phyloP scores from a whole-genome alignment of 2,329 filamentous ascomycete genomes.

The Calonectria montana region DNA sequence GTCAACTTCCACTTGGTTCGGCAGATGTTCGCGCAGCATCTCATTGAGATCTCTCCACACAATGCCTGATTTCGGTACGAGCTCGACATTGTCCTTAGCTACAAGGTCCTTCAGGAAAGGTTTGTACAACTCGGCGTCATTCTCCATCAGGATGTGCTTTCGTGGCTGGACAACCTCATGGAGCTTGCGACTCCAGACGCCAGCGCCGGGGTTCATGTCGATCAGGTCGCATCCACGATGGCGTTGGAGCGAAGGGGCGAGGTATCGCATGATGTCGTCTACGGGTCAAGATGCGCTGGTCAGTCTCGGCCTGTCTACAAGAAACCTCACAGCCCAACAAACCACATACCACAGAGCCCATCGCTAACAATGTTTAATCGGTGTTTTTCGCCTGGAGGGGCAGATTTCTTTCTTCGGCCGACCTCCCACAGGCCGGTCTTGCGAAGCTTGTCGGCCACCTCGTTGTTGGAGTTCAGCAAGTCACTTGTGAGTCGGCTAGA shows the following conservation, averaged over 20 bases:
- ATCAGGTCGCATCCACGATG: conserved; percentile 86
- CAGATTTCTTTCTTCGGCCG: conserved; percentile 23
- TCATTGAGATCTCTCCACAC: conserved; percentile 68
- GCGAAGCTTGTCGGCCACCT: conserved; percentile 37
- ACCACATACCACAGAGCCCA: conserved; percentile 58
- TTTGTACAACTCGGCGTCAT: conserved; percentile 67
- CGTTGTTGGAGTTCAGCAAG: conserved; percentile 19
- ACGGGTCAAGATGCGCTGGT: not conserved
- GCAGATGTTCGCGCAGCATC: conserved; percentile 62
- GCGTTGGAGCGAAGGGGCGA: conserved; percentile 75
- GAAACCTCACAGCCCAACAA: not conserved
- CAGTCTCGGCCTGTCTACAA: not conserved
- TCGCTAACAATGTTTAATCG: conserved; percentile 66
- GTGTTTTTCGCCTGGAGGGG: conserved; percentile 40
- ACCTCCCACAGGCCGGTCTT: conserved; percentile 43
- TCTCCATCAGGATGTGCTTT: conserved; percentile 86
- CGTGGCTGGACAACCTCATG: conserved; percentile 81
- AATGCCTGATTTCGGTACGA: conserved; percentile 69
- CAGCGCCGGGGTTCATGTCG: conserved; percentile 85
- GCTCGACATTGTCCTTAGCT: conserved; percentile 57
- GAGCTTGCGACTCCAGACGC: conserved; percentile 82
- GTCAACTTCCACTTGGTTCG: conserved; percentile 62
- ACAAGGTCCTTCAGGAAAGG: conserved; percentile 71
- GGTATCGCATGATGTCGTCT: conserved; percentile 78
- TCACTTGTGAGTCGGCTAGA: not conserved